A percentile compares a stretch with the other conserved stretches of the same genome.
These are phyloP conservation scores for Leccinum sublutescens DNA, from an alignment of 768 basidiomycete genomes.

Conservation along the genomic window DNA sequence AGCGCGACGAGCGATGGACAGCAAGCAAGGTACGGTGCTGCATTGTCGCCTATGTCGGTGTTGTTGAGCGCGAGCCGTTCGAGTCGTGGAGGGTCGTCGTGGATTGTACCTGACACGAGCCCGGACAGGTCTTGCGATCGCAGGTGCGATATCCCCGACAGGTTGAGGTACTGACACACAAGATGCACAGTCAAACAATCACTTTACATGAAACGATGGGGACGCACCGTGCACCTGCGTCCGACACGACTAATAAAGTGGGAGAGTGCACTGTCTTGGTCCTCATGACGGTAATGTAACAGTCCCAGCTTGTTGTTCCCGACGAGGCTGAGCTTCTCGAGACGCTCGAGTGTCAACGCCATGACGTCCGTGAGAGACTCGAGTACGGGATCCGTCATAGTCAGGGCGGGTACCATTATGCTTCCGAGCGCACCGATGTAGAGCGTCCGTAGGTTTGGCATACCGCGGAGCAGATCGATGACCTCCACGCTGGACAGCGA, in stretches of 20 bases:
- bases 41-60: constrained; percentile 59
- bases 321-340: constrained; percentile 59
- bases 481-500: constrained; percentile 41
- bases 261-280: constrained; percentile 35
- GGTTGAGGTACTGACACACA: constrained; percentile 51
- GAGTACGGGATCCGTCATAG: constrained; percentile 53
- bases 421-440: constrained; percentile 59
- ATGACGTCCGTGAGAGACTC: constrained; percentile 42
- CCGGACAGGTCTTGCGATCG: constrained; percentile 51
- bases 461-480: constrained; percentile 35
- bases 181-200: background rate
- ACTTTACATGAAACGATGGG: background rate
- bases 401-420: constrained; percentile 49
- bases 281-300: constrained; percentile 12
- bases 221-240: constrained; percentile 54
- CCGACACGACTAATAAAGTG: constrained; percentile 54
- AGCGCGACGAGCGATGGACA: constrained; percentile 50
- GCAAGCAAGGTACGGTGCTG: constrained; percentile 48
- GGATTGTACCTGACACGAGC: constrained; percentile 32
- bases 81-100: constrained; percentile 36
- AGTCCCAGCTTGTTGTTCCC: constrained; percentile 60
- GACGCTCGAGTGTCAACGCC: constrained; percentile 25
- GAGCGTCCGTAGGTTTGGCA: constrained; percentile 47
- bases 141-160: constrained; percentile 52
- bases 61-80: constrained; percentile 55